Evolutionary conservation across 768 basidiomycete genomes (phyloP).

Genomic region (Termitomyces sp.): DNA sequence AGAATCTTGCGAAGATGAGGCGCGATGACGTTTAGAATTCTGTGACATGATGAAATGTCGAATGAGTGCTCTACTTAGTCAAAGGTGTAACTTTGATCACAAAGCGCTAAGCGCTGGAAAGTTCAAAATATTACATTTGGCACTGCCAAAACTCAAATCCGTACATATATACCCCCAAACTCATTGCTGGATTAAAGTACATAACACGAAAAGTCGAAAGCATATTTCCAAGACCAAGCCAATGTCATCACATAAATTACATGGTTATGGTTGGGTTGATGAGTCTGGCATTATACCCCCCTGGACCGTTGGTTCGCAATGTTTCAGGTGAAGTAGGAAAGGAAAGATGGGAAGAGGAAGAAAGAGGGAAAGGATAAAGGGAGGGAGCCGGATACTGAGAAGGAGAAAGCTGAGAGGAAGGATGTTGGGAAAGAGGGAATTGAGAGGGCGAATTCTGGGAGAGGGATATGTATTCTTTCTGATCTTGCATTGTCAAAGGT

Average conservation of each 20-base stretch:
- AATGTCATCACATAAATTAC: constrained; percentile 8
- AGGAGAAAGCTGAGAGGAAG: background rate
- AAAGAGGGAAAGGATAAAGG: background rate
- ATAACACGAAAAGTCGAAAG: constrained; percentile 4
- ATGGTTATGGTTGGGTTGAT: background rate
- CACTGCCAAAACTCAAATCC: constrained; percentile 5
- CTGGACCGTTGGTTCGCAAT: background rate
- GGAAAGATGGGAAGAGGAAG: constrained; percentile 10
- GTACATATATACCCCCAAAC: constrained; percentile 5
- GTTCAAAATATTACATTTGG: constrained; percentile 9
- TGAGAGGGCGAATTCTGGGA: background rate
- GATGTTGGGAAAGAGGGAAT: background rate
- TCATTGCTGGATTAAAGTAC: constrained; percentile 7
- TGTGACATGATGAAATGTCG: constrained; percentile 13
- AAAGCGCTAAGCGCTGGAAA: background rate
- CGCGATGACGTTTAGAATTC: constrained; percentile 29
- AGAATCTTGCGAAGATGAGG: constrained; percentile 30
- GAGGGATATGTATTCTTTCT: constrained; percentile 6
- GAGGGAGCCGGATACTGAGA: background rate
- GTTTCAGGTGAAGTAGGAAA: constrained; percentile 11
- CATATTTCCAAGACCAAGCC: background rate
- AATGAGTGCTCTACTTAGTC: background rate
- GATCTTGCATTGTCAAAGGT: constrained; percentile 5
- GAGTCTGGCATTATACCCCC: background rate
- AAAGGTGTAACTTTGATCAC: background rate